Conservation (phyloP, 2,329 filamentous ascomycete species). For the Curvularia eragrostidis region DNA sequence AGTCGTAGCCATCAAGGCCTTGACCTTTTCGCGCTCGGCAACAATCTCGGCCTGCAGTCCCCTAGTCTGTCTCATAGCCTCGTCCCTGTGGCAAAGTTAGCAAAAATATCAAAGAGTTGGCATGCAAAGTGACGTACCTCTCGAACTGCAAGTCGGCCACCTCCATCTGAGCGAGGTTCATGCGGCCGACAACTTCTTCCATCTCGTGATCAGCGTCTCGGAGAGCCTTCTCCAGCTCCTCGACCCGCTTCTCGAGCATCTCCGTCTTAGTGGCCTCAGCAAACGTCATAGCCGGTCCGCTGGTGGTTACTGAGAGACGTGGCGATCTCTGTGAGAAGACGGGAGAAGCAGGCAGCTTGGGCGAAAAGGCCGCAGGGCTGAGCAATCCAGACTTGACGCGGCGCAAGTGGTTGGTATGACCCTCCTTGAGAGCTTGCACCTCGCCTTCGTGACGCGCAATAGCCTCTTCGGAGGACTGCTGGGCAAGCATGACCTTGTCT, state of each 20-base stretch:
- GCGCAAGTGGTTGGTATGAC: slow-evolving; percentile 76
- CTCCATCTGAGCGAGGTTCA: slow-evolving; percentile 84
- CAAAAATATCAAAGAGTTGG: slow-evolving; percentile 15
- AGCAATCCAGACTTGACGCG: slow-evolving; percentile 66
- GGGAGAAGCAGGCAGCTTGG: slow-evolving; percentile 68
- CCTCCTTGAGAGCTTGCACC: slow-evolving; percentile 75
- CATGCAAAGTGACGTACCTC: slow-evolving; percentile 50
- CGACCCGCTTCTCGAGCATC: slow-evolving; percentile 76
- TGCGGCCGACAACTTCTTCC: slow-evolving; percentile 80
- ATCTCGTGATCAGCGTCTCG: slow-evolving; percentile 79
- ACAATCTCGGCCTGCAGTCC: slow-evolving; percentile 72
- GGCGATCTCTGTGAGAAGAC: slow-evolving; percentile 67
- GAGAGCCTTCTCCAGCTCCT: slow-evolving; percentile 84
- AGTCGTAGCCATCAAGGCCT: slow-evolving; percentile 52
- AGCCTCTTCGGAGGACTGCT: slow-evolving; percentile 84
- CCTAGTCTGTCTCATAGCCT: slow-evolving; percentile 73
- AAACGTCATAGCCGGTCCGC: slow-evolving; percentile 64
- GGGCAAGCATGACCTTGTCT: slow-evolving; percentile 80
- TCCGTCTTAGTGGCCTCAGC: slow-evolving; percentile 77
- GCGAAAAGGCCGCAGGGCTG: slow-evolving; percentile 59
- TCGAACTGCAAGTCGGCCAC: slow-evolving; percentile 79
- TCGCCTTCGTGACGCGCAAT: slow-evolving; percentile 87
- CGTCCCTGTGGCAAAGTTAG: slow-evolving; percentile 60
- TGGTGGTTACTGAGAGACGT: slow-evolving; percentile 66
- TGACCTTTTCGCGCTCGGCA: slow-evolving; percentile 67